Base-by-base conservation (phyloP, 139 green algal genomes). In the Zygnema circumcarinatum region DNA sequence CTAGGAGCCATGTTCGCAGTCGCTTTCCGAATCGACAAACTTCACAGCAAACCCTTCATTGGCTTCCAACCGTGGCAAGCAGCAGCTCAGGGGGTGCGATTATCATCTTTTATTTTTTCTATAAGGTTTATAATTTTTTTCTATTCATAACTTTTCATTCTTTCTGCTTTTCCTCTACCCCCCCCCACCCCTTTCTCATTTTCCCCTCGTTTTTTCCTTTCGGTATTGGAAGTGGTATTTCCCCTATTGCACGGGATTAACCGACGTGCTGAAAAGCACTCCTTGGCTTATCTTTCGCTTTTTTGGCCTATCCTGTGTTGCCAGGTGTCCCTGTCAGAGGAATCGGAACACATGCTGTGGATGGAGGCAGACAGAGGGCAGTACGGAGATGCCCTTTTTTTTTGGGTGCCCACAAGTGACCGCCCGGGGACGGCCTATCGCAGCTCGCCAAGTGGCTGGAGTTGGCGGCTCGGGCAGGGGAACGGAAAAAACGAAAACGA, bases 361-460 rank as follows among this genome's bases (percentile, higher is more conserved):
- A 38, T 38, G 25, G 81, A 76, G 31, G 35, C 74, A 39, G 83
- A 81, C 76, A 32, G 22, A 29, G 78, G 78, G 40, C 35, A 35
- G 35, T 90, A 80, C n/a, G 81, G 36, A 47, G 83, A 89, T 73
- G 39, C 1, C 36, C 76, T 89, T 40, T 89, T 89, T 36, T 89
- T 81, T 79, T 88, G 83, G 83, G 72, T 41, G 7, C 76, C 40
- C 11, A 3, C 7, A 52, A 38, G 56, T 3, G 11, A 82, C 11
- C 56, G 36, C 35, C 69, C 69, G 69, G 56, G 69, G 69, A 42
- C 69, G 11, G 11, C 35, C 35, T 42, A 53, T 11, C 35, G 35
- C 16, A 11, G 16, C 69, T 16, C 16, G 69, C 69, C 47, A 62
- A 7, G 47, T 62, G 47, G 47, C 7, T 25, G 47, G 7, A 62